These are phyloP conservation scores for Cercospora berteroae DNA, from an alignment of 2,329 filamentous ascomycete species.

Conservation along the genomic window DNA sequence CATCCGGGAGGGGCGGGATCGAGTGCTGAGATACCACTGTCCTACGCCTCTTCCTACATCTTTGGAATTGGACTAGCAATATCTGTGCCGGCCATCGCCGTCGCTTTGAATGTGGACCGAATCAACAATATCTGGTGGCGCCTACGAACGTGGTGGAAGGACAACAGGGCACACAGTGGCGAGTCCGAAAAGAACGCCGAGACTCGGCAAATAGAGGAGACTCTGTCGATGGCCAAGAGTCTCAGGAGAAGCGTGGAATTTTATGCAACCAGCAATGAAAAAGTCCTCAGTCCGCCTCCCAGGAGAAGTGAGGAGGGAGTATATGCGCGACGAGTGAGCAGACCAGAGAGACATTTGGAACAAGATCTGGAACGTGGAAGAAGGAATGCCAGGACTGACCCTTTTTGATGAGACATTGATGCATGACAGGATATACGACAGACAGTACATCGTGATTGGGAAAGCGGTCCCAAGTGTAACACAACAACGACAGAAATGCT, in stretches of 20 bases:
- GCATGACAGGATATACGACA: background rate
- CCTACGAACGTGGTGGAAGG: conserved; percentile 8
- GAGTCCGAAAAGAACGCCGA: conserved; percentile 6
- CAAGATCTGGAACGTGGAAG: conserved; percentile 17
- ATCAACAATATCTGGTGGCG: conserved; percentile 14
- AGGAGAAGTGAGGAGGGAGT: conserved; percentile 16
- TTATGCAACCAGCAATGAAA: conserved; percentile 16
- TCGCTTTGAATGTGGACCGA: conserved; percentile 25
- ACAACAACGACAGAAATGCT: background rate
- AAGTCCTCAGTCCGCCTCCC: conserved; percentile 12
- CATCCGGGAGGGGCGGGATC: conserved; percentile 26
- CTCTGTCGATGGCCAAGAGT: conserved; percentile 20
- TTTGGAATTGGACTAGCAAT: conserved; percentile 57
- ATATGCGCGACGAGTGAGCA: conserved; percentile 4
- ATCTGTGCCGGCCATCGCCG: conserved; percentile 41
- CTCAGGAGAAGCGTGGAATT: conserved; percentile 23
- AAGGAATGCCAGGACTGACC: conserved; percentile 17
- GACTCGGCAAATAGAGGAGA: conserved; percentile 16
- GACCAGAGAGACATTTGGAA: conserved; percentile 7
- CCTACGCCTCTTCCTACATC: conserved; percentile 56
- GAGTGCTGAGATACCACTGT: conserved; percentile 31
- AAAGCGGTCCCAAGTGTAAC: background rate
- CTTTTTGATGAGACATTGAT: background rate
- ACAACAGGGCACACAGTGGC: background rate
- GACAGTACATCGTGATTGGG: background rate